phyloP scores from a whole-genome alignment of 2,329 filamentous ascomycete species.

The Aspergillus clavatus region DNA sequence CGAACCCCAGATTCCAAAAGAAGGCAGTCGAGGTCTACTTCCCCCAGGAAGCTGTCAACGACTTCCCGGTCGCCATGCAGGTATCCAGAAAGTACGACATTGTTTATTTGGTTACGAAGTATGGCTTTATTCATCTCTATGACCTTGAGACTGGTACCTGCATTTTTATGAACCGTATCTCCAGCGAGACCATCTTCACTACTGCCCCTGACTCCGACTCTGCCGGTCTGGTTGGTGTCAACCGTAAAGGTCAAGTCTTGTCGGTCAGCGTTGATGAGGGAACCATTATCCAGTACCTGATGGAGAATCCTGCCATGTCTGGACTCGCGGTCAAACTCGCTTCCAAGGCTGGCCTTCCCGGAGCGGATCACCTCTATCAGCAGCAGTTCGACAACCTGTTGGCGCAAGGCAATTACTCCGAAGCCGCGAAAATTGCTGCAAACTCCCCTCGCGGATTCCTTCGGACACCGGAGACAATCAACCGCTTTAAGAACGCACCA shows the following conservation, averaged over 20 bases:
- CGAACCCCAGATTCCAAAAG: slow-evolving; percentile 86
- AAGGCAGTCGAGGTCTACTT: slow-evolving; percentile 98
- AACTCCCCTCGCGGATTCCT: slow-evolving; percentile 96
- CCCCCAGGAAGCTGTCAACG: slow-evolving; percentile 88
- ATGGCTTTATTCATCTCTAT: slow-evolving; percentile 97
- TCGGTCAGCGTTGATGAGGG: slow-evolving; percentile 90
- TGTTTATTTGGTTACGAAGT: slow-evolving; percentile 96
- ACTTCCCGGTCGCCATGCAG: slow-evolving; percentile 97
- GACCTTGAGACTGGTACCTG: slow-evolving; percentile 92
- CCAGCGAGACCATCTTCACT: slow-evolving; percentile 97
- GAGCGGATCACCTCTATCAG: slow-evolving; percentile 87
- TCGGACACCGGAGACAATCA: slow-evolving; percentile 89
- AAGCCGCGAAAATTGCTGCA: slow-evolving; percentile 91
- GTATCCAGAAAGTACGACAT: slow-evolving; percentile 95
- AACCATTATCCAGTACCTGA: slow-evolving; percentile 86
- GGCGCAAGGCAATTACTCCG: slow-evolving; percentile 70
- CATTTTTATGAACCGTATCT: slow-evolving; percentile 99
- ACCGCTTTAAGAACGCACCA: slow-evolving; percentile 85
- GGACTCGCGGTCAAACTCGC: slow-evolving; percentile 94
- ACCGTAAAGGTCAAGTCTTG: slow-evolving; percentile 94
- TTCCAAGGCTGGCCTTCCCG: slow-evolving; percentile 85
- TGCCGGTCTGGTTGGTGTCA: slow-evolving; percentile 86
- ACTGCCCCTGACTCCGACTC: slow-evolving; percentile 80
- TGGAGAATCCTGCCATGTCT: slow-evolving; percentile 92
- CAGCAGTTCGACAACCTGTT: slow-evolving; percentile 90